Evolutionary conservation across 208 protist species (phyloP).

Genomic region (Trichomonas vaginalis): DNA sequence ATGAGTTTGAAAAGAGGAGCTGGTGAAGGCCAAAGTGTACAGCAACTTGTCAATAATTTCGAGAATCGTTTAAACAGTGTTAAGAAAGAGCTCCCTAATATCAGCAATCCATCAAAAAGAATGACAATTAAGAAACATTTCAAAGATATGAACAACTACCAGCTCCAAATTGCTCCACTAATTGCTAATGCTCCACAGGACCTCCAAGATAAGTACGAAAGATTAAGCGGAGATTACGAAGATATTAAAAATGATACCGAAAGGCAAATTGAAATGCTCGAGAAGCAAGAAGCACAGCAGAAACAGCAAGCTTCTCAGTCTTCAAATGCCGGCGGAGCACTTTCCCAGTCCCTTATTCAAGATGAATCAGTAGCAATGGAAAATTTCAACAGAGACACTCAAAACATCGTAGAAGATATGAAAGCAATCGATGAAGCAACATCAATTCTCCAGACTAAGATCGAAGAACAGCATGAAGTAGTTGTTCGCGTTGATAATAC

Average conservation of each 20-base stretch:
- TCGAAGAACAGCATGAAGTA: not conserved
- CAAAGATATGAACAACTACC: not conserved
- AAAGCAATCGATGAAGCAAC: not conserved
- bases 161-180: not conserved
- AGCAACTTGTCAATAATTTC: not conserved
- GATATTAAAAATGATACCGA: not conserved
- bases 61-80: not conserved
- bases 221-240: not conserved
- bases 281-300: not conserved
- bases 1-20: not conserved
- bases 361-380: not conserved
- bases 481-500: not conserved
- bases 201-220: not conserved
- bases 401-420: not conserved
- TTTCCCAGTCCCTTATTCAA: not conserved
- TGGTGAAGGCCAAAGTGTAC: not conserved
- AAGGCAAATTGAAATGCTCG: not conserved
- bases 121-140: not conserved
- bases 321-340: not conserved
- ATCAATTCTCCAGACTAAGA: not conserved
- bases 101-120: not conserved
- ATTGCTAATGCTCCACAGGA: not conserved
- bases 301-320: not conserved
- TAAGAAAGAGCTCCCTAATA: not conserved
- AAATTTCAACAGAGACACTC: not conserved